These are phyloP conservation scores for Adiantum capillusveneris DNA, from an alignment of 75 land plant species.

Conservation along the genomic window DNA sequence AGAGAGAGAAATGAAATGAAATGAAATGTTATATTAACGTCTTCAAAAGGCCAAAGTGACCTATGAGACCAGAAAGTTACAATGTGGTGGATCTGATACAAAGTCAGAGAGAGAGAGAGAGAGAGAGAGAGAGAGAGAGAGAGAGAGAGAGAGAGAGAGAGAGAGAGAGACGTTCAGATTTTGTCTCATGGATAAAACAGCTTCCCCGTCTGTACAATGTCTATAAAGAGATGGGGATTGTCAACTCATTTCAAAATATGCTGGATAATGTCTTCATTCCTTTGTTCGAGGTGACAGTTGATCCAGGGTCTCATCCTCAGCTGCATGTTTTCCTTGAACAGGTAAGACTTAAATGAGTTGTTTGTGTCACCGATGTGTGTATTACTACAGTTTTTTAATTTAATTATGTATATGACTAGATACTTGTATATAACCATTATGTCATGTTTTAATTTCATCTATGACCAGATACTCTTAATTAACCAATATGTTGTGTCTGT, in stretches of 20 bases:
- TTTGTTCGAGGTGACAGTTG: constrained; percentile 91
- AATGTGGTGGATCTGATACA: background rate
- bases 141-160: constrained; percentile 9
- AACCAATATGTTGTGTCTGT: too few species aligned
- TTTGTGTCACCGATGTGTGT: too few species aligned
- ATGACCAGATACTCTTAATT: too few species aligned
- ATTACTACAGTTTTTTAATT: too few species aligned
- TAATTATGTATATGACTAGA: too few species aligned
- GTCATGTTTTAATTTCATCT: too few species aligned
- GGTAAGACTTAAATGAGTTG: too few species aligned
- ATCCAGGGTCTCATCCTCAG: constrained; percentile 96
- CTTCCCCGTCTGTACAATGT: constrained; percentile 88
- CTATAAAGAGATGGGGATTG: constrained; percentile 96
- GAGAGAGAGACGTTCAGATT: background rate
- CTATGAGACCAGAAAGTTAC: background rate
- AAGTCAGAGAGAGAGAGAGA: background rate
- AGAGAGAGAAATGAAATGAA: too few species aligned
- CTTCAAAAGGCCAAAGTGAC: too few species aligned
- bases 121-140: constrained; percentile 6
- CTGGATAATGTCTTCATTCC: constrained; percentile 90
- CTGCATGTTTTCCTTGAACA: constrained; percentile 86
- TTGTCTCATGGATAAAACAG: constrained; percentile 26
- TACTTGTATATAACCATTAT: too few species aligned
- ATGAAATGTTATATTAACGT: too few species aligned
- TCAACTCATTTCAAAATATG: constrained; percentile 84